A percentile compares a stretch with the other conserved stretches of the same genome.
Conservation (phyloP, 2,329 filamentous ascomycete species). For the Exophiala oligosperma region DNA sequence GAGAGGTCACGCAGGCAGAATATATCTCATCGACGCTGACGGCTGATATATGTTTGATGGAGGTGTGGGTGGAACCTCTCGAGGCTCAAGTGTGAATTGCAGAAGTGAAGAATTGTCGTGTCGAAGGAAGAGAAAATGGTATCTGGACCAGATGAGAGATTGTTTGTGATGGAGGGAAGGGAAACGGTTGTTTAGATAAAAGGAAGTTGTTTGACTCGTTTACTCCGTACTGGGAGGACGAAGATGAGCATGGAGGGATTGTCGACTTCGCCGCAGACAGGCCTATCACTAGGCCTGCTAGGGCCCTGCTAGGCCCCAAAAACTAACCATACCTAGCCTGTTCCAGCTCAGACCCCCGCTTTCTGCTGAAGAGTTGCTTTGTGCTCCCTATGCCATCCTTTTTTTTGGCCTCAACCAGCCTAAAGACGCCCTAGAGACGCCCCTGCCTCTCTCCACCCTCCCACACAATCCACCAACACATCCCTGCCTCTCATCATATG, state of each 20-base stretch:
- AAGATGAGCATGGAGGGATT: background rate
- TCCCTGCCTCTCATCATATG: background rate
- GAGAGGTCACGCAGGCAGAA: conserved; percentile 3
- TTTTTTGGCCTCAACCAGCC: background rate
- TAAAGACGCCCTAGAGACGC: background rate
- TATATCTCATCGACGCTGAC: background rate
- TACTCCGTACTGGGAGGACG: no score
- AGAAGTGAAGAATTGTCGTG: background rate
- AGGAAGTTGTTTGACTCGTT: background rate
- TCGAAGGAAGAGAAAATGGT: background rate
- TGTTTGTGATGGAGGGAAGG: background rate
- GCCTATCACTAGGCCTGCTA: background rate
- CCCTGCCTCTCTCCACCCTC: background rate
- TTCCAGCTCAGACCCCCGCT: background rate
- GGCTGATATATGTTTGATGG: background rate
- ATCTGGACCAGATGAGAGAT: background rate
- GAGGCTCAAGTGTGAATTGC: background rate
- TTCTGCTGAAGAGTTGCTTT: background rate
- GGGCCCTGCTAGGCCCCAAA: background rate
- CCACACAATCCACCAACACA: background rate
- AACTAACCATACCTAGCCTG: background rate
- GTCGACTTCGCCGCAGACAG: background rate
- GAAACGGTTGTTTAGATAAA: background rate
- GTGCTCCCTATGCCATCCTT: background rate
- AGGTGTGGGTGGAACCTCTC: background rate